Base-by-base conservation (phyloP, 805 yeast species). In the Wickerhamiella allomyrinae region DNA sequence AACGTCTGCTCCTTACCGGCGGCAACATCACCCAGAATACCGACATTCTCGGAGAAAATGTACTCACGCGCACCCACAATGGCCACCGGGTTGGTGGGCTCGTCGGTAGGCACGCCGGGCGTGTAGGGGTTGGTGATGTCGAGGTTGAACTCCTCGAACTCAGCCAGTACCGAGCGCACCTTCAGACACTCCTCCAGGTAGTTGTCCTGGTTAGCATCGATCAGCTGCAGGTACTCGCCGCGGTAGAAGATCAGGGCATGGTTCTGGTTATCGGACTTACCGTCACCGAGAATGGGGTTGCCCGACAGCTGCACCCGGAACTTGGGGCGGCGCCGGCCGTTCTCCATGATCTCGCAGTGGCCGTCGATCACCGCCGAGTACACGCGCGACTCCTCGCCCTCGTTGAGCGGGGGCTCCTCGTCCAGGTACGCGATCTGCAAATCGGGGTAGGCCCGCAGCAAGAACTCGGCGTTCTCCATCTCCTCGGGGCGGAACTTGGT, bases 1-100 rank as follows among this genome's bases (percentile, higher is more conserved):
- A 87, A 87, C 1, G 97, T 87, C 62, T 89, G 95, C 57, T 87
- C 97, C 60, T 87, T 87, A 7, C 95, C 95, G 17, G 97, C 97
- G 19, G 96, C 96, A 51, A 87, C 83, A 62, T 87, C 96, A 38
- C 96, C 97, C 34, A 87, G 66, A 10, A 87, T 79, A 45, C 97
- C 97, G 46, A 84, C 76, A 56, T 82, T 82, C 61, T 87, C 96
- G 2, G 94, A 81, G 63, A 89, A 89, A 23, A 89, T 86, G 57
- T 85, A 86, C 57, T 89, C 97, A 53, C 97, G 74, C 1, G 96
- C 95, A 34, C 97, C 96, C 34, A 89, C 71, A 53, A 89, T 86
- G 1, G 96, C 97, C 14, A 89, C 93, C 1, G 91, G 87, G 49
- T 48, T 43, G 20, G 47, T 47, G 23, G 60, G 51, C 42, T 49